These are phyloP conservation scores for Flaveria floridana DNA, from an alignment of 140 eudicot genomes.

Conservation along the genomic window DNA sequence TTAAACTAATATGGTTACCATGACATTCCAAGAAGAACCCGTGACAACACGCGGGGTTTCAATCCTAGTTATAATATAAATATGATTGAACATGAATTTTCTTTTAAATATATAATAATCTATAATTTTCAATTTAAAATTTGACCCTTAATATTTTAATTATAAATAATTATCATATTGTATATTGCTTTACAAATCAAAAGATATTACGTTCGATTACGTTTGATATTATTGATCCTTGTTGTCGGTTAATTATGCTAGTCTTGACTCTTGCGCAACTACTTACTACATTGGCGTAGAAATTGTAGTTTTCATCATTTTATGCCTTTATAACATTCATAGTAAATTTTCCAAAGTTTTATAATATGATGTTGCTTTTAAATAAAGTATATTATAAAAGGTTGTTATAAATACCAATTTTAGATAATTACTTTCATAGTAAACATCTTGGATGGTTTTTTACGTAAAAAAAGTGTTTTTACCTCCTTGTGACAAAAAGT, in stretches of 20 bases:
- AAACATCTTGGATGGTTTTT: too few relatives aligned
- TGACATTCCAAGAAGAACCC: too few relatives aligned
- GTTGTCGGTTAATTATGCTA: not conserved
- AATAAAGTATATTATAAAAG: not conserved
- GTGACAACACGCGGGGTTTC: too few relatives aligned
- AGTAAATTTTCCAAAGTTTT: not conserved
- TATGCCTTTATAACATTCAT: not conserved
- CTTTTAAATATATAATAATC: not conserved
- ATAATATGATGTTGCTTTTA: not conserved
- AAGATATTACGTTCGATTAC: not conserved
- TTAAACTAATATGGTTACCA: too few relatives aligned
- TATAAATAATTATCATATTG: not conserved
- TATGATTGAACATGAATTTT: not conserved
- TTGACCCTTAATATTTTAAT: not conserved
- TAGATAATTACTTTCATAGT: too few relatives aligned
- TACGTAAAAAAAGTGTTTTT: too few relatives aligned
- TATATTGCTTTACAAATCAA: not conserved
- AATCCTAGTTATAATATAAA: too few relatives aligned
- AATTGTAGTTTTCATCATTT: not conserved
- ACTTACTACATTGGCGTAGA: not conserved
- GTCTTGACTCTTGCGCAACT: not conserved
- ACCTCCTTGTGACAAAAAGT: not conserved
- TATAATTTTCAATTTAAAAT: not conserved
- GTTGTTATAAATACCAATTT: too few relatives aligned
- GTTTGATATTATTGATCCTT: constrained; percentile 4